A percentile compares a stretch with the other conserved stretches of the same genome.
phyloP scores from a whole-genome alignment of 75 land plant genomes.

The Picea sitchensis region DNA sequence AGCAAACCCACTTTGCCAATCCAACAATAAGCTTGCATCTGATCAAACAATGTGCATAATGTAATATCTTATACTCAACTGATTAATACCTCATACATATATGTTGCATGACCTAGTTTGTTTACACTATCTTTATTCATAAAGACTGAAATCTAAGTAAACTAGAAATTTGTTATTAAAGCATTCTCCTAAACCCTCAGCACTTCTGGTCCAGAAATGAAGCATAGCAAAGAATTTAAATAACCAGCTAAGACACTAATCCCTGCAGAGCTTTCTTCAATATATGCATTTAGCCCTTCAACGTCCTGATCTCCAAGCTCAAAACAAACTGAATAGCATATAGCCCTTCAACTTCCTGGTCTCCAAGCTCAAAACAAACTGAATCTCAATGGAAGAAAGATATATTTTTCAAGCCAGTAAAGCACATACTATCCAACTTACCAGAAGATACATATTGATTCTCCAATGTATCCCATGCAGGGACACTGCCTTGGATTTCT shows the following conservation, averaged over 20 bases:
- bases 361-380: neutral
- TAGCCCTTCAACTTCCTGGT: neutral
- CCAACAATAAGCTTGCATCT: too few relatives aligned
- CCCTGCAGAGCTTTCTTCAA: neutral
- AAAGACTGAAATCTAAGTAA: neutral
- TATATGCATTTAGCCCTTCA: neutral
- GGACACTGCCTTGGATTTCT: neutral
- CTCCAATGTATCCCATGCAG: constrained; percentile 1
- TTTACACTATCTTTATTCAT: neutral
- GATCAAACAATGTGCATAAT: too few relatives aligned
- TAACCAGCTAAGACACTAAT: neutral
- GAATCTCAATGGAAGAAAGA: neutral
- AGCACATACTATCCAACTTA: neutral
- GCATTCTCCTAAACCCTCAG: too few relatives aligned
- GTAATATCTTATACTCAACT: too few relatives aligned
- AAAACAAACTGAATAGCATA: neutral
- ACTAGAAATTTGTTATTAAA: neutral
- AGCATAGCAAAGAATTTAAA: neutral
- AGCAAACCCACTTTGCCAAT: too few relatives aligned
- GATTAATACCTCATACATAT: too few relatives aligned
- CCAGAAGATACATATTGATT: constrained; percentile 1
- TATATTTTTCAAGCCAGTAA: neutral
- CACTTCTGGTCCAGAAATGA: neutral
- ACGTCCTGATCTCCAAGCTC: neutral
- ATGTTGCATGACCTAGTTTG: too few relatives aligned